Conservation (phyloP, 495 filamentous ascomycete species). For the Evansstolkia leycettana region DNA sequence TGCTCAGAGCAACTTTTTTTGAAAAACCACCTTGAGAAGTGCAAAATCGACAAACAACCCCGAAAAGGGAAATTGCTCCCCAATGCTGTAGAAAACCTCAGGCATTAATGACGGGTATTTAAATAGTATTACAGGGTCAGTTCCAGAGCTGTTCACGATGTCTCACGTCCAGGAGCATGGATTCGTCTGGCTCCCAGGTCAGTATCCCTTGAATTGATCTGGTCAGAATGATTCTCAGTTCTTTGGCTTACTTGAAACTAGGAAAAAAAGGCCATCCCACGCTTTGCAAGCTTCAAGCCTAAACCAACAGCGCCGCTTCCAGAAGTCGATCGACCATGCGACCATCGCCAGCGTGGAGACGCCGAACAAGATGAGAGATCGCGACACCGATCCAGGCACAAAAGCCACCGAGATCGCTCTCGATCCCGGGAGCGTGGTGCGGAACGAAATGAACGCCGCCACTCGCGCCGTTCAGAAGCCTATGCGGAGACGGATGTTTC, state of each 20-base stretch:
- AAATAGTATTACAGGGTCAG: no score
- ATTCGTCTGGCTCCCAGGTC: constrained; percentile 24
- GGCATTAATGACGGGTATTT: no score
- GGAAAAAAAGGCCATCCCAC: constrained; percentile 41
- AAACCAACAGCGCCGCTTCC: constrained; percentile 20
- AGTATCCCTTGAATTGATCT: constrained; percentile 5
- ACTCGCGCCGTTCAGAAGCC: background rate
- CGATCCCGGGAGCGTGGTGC: constrained; percentile 15
- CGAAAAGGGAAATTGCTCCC: constrained; percentile 15
- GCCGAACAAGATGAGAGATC: constrained; percentile 10
- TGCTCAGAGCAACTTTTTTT: constrained; percentile 23
- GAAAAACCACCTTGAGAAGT: background rate
- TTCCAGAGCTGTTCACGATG: background rate
- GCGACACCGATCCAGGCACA: constrained; percentile 14
- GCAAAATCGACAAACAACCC: background rate
- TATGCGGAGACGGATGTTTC: background rate
- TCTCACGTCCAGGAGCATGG: constrained; percentile 19
- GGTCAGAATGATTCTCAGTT: background rate
- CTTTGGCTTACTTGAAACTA: constrained; percentile 2
- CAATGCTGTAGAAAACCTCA: background rate
- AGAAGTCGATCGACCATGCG: constrained; percentile 10
- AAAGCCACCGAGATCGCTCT: constrained; percentile 13
- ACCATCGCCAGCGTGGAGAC: constrained; percentile 10
- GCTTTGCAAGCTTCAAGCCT: constrained; percentile 57
- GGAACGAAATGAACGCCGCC: constrained; percentile 6